Evolutionary conservation across 305 asterid genomes (phyloP).

Genomic region (Plantago lanceolata): DNA sequence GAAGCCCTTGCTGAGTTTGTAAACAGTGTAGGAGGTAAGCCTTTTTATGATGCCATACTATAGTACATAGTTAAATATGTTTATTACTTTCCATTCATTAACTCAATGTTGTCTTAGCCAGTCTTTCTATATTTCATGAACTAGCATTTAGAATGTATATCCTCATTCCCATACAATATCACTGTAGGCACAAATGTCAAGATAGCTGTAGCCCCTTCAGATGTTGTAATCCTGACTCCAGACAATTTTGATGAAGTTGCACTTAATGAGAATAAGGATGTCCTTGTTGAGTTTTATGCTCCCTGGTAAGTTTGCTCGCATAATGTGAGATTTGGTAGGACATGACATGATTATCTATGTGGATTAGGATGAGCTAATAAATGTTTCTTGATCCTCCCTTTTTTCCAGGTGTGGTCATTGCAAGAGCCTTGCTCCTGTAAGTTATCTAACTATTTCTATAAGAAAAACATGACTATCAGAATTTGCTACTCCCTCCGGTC

Average conservation of each 20-base stretch:
- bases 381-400: conserved; percentile 3
- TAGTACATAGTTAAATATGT: not conserved
- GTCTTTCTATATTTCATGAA: too few relatives aligned
- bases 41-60: not conserved
- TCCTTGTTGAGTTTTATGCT: conserved; percentile 85
- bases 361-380: conserved; percentile 1
- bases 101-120: too few relatives aligned
- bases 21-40: conserved; percentile 73
- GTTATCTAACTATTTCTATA: conserved; percentile 23
- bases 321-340: not conserved
- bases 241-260: conserved; percentile 73
- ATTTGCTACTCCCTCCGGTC: too few relatives aligned
- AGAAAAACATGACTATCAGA: not conserved
- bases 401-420: conserved; percentile 89
- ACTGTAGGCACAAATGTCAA: conserved; percentile 81
- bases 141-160: too few relatives aligned
- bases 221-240: conserved; percentile 64
- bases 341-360: not conserved
- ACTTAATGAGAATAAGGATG: conserved; percentile 71
- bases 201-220: conserved; percentile 66
- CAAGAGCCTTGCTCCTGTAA: conserved; percentile 94
- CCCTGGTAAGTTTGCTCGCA: conserved; percentile 57
- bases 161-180: not conserved
- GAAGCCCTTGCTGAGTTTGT: conserved; percentile 81
- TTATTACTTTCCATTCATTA: not conserved